Evolutionary conservation across 2,329 filamentous ascomycete species (phyloP).

Genomic region (Rhinocladiella similis): DNA sequence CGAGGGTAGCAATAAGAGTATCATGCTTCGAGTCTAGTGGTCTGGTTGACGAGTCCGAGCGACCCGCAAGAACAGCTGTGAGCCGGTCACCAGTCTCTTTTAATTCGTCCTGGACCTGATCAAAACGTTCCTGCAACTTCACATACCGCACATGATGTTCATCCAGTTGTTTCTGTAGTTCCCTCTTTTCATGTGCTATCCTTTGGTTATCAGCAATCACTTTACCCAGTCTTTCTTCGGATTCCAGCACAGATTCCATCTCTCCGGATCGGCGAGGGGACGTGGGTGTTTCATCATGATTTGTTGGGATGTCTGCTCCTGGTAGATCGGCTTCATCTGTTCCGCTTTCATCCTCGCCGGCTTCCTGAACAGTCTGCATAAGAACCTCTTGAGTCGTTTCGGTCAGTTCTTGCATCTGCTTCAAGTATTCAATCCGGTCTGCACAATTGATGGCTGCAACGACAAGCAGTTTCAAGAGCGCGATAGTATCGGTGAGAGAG

Average conservation of each 20-base stretch:
- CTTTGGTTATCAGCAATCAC: conserved; percentile 60
- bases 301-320: neutral
- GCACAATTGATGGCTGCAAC: conserved; percentile 63
- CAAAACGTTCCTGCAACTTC: conserved; percentile 53
- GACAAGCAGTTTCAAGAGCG: conserved; percentile 64
- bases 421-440: conserved; percentile 56
- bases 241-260: conserved; percentile 47
- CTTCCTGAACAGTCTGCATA: conserved; percentile 49
- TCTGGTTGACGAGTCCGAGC: conserved; percentile 41
- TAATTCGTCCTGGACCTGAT: conserved; percentile 45
- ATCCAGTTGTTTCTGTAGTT: conserved; percentile 47
- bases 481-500: conserved; percentile 44
- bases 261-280: conserved; percentile 21
- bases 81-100: conserved; percentile 50
- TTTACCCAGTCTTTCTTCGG: conserved; percentile 50
- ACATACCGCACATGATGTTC: conserved; percentile 62
- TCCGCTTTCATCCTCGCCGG: conserved; percentile 37
- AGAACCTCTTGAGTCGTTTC: conserved; percentile 46
- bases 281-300: conserved; percentile 5
- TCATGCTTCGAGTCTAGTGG: conserved; percentile 62
- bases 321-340: conserved; percentile 27
- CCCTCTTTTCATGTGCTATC: conserved; percentile 52
- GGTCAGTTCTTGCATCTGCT: conserved; percentile 45
- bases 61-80: conserved; percentile 53
- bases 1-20: conserved; percentile 69